Evolutionary conservation across 495 filamentous ascomycete species (phyloP), one percentile per base, ranked within the genome.

Genomic region (Amorphotheca resinae): DNA sequence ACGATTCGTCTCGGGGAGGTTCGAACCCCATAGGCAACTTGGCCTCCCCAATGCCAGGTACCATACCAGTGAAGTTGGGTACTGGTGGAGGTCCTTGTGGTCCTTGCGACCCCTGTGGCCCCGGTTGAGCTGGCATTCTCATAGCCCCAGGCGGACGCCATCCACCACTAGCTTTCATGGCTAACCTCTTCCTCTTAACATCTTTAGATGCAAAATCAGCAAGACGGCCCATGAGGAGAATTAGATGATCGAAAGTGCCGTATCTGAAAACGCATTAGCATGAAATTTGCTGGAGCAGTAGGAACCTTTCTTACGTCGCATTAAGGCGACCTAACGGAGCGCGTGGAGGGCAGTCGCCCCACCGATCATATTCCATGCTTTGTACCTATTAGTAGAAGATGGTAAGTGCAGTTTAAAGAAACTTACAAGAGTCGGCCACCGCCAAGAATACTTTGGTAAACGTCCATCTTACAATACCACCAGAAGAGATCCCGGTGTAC

Each of bases 401-500:
- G 42, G 3, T n/a, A 34, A 37, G 34, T 37, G 15, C 11, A 37
- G 7, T 18, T n/a, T 2, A 23, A 36, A 30, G 33, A 21, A 28
- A 45, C 87, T 71, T 64, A 95, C 88, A 93, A 77, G 22, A 88
- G 68, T 38, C 71, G 68, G 46, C 87, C 84, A 1, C 84, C 91
- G 52, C 91, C 89, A 26, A 98, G 64, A 44, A 95, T 71, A 55
- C 86, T 87, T 59, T 95, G 89, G 52, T 87, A 84, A 4, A 80
- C 74, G 61, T 98, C 91, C 61, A 94, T 88, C 62, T 94, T 93
- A 42, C 70, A 78, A 61, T 82, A 98, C 87, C 86, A 96, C 91
- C 91, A 98, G 63, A 82, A 93, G 22, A 98, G 66, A 61, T 98
- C 91, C 42, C 80, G 75, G 41, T 93, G 73, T 28, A 83, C 74